Evolutionary conservation across 31 red algal species (phyloP).

Genomic region (Asparagopsis taxiformis): DNA sequence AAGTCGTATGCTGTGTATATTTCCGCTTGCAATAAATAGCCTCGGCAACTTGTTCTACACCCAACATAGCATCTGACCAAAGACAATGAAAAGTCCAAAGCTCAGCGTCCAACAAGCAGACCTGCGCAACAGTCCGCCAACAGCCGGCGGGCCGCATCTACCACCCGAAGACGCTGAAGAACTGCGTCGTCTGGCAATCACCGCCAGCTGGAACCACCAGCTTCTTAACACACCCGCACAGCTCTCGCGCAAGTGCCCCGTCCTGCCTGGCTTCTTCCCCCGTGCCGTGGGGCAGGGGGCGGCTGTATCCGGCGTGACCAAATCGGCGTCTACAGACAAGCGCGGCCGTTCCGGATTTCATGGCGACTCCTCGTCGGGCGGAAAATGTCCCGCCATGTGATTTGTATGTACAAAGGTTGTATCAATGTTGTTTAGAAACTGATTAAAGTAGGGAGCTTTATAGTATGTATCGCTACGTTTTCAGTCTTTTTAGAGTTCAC

Average conservation of each 20-base stretch:
- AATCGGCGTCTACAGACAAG: neutral
- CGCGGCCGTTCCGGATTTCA: neutral
- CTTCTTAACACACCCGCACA: slow-evolving; percentile 17
- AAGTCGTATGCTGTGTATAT: no score
- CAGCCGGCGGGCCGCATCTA: slow-evolving; percentile 4
- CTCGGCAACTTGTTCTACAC: no score
- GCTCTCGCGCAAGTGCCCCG: slow-evolving; percentile 9
- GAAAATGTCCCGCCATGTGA: no score
- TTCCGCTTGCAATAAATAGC: no score
- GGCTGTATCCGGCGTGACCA: slow-evolving; percentile 1
- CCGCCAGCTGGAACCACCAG: slow-evolving; percentile 15
- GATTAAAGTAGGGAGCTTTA: neutral
- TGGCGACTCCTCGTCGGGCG: no score
- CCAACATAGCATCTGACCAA: no score
- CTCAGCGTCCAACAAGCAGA: slow-evolving; percentile 13
- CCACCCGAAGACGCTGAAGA: slow-evolving; percentile 19
- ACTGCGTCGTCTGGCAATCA: slow-evolving; percentile 13
- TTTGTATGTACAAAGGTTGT: no score
- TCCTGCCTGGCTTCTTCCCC: slow-evolving; percentile 20
- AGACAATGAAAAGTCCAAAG: slow-evolving; percentile 3
- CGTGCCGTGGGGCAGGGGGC: slow-evolving; percentile 13
- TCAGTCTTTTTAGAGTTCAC: slow-evolving; percentile 41
- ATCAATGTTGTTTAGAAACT: neutral
- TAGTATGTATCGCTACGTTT: neutral
- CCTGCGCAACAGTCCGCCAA: neutral